phyloP scores from a whole-genome alignment of 1,139 yeast genomes.

The Pichia sp. region DNA sequence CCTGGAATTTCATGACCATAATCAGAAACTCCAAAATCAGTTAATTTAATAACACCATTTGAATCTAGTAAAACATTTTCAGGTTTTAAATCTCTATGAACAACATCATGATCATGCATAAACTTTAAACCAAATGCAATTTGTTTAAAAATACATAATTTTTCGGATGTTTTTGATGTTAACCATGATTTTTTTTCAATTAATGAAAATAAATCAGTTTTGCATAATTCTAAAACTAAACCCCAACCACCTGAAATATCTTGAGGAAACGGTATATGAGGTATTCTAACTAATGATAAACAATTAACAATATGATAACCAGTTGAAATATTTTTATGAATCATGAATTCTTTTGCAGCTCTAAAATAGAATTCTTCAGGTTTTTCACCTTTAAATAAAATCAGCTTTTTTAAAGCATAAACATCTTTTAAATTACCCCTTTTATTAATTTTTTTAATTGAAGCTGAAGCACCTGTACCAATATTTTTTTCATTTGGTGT shows the following conservation, averaged over 20 bases:
- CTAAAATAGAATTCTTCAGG: slow-evolving; percentile 65
- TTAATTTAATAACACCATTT: slow-evolving; percentile 61
- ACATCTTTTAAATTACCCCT: slow-evolving; percentile 25
- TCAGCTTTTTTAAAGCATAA: slow-evolving; percentile 62
- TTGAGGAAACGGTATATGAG: slow-evolving; percentile 39
- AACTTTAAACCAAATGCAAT: slow-evolving; percentile 47
- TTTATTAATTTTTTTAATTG: slow-evolving; percentile 36
- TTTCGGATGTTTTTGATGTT: slow-evolving; percentile 37
- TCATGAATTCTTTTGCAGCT: slow-evolving; percentile 59
- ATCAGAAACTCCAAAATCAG: slow-evolving; percentile 75
- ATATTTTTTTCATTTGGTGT: slow-evolving; percentile 41
- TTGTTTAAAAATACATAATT: slow-evolving; percentile 59
- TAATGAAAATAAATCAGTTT: slow-evolving; percentile 48
- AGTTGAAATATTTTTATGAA: slow-evolving; percentile 47
- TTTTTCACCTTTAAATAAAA: slow-evolving; percentile 53
- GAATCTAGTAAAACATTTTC: slow-evolving; percentile 54
- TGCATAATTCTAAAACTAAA: slow-evolving; percentile 60
- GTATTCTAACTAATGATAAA: slow-evolving; percentile 50
- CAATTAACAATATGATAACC: slow-evolving; percentile 64
- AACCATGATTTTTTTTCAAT: slow-evolving; percentile 46
- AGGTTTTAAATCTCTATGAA: slow-evolving; percentile 65
- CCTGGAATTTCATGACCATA: slow-evolving; percentile 55
- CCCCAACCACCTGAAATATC: slow-evolving; percentile 73
- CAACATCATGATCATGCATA: slow-evolving; percentile 54
- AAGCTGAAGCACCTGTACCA: slow-evolving; percentile 72